Percentiles rank a stretch among this genome's conserved stretches.
Conservation (phyloP, 2,329 filamentous ascomycete species). For the Coleophoma cylindrospora region DNA sequence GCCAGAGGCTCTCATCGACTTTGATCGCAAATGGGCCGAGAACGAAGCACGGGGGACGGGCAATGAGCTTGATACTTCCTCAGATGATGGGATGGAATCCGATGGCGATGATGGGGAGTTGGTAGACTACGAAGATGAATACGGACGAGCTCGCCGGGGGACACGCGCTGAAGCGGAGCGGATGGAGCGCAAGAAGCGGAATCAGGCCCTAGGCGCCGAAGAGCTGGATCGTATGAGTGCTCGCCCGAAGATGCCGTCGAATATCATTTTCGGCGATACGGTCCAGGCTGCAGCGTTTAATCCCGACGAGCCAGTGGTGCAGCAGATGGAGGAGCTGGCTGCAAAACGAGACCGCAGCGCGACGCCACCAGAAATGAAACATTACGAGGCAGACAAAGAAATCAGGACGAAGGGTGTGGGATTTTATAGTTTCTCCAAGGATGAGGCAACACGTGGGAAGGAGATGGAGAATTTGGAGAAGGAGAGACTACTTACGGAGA, state of each 20-base stretch:
- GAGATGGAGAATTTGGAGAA: conserved; percentile 75
- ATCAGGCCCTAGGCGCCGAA: conserved; percentile 47
- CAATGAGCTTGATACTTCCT: conserved; percentile 44
- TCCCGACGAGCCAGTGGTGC: conserved; percentile 57
- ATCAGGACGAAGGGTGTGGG: conserved; percentile 83
- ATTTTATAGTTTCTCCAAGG: conserved; percentile 84
- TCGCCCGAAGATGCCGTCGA: conserved; percentile 58
- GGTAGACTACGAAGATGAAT: conserved; percentile 90
- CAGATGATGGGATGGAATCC: conserved; percentile 46
- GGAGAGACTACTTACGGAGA: conserved; percentile 60
- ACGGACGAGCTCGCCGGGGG: conserved; percentile 73
- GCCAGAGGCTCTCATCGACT: conserved; percentile 74
- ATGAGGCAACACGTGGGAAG: conserved; percentile 55
- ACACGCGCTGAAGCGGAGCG: conserved; percentile 64
- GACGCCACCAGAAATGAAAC: conserved; percentile 73
- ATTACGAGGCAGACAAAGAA: conserved; percentile 84
- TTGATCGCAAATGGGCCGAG: conserved; percentile 94
- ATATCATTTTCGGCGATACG: conserved; percentile 79
- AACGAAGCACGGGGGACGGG: conserved; percentile 35
- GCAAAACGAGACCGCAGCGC: conserved; percentile 71
- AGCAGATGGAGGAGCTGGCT: conserved; percentile 74
- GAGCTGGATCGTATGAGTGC: conserved; percentile 67
- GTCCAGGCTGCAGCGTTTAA: conserved; percentile 82
- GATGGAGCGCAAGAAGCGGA: conserved; percentile 50
- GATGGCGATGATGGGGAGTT: conserved; percentile 45